Conservation (phyloP, 2,329 filamentous ascomycete species). For the Penicillium sp. region DNA sequence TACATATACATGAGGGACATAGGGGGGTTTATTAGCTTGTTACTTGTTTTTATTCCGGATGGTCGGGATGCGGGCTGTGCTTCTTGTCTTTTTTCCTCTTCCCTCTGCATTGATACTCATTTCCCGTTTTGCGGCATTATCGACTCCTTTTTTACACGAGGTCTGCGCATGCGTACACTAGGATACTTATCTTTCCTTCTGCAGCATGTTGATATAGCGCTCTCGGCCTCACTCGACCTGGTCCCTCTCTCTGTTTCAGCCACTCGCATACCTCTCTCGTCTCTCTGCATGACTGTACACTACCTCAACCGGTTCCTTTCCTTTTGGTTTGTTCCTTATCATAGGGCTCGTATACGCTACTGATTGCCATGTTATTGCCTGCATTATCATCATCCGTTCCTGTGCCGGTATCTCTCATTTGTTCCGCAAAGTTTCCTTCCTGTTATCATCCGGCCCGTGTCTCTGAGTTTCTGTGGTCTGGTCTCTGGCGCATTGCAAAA, state of each 20-base stretch:
- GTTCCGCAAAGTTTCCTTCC: slow-evolving; percentile 11
- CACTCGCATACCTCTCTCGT: slow-evolving; percentile 20
- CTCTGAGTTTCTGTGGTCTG: slow-evolving; percentile 21
- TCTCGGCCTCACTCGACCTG: not conserved
- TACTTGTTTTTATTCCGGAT: slow-evolving; percentile 23
- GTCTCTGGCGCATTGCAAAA: slow-evolving; percentile 35
- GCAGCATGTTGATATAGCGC: slow-evolving; percentile 21
- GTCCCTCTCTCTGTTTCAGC: slow-evolving; percentile 7
- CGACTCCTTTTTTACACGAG: slow-evolving; percentile 28
- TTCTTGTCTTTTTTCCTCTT: slow-evolving; percentile 16
- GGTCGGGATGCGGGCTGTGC: slow-evolving; percentile 25
- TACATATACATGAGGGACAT: slow-evolving; percentile 41
- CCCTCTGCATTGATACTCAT: slow-evolving; percentile 27
- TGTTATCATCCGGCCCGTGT: slow-evolving; percentile 17
- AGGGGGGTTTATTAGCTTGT: slow-evolving; percentile 29
- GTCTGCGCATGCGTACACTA: slow-evolving; percentile 23
- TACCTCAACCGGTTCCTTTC: slow-evolving; percentile 27
- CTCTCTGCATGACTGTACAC: slow-evolving; percentile 36
- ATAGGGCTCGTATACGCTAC: slow-evolving; percentile 21
- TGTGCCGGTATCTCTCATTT: slow-evolving; percentile 20
- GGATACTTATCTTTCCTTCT: slow-evolving; percentile 18
- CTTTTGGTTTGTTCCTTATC: slow-evolving; percentile 15
- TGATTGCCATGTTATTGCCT: slow-evolving; percentile 11
- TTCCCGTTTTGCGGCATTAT: slow-evolving; percentile 19
- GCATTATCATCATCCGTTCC: slow-evolving; percentile 16